Evolutionary conservation across 805 yeast genomes (phyloP), one percentile per base, ranked within the genome.

Genomic region (Candida khao-thaluensis): DNA sequence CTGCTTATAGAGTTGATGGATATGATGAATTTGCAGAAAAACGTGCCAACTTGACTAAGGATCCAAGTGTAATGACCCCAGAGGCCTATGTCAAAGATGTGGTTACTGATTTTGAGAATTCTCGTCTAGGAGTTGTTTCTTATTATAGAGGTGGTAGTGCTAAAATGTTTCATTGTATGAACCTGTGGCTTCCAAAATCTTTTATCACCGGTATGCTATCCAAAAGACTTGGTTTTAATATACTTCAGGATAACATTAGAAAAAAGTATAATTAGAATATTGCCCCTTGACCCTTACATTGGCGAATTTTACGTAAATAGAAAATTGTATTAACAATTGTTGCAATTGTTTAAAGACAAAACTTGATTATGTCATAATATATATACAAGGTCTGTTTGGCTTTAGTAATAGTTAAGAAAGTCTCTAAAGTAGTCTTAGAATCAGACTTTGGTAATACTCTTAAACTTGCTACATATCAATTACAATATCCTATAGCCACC

Each of bases 401-500:
- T 71, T 98, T 81, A 30, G 93, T 83, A 47, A 91, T 71, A 17
- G 91, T 78, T 8, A 91, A 81, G 56, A 93, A 71, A 46, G 86
- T 76, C 56, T 83, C 90, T 45, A 93, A 69, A 3, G 97, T 97
- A 42, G 85, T 79, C 53, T 95, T 74, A 8, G 96, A 86, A 54
- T 88, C 95, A 15, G 93, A 82, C 49, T 85, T 90, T 1, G 98
- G 99, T 30, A 93, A 70, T 3, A 66, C 68, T 44, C 87, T 66
- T 50, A 93, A 70, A 53, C 86, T 85, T 5, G 64, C 63, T 43
- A 89, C 68, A 0, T 98, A 98, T 40, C 74, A 76, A 34, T 74
- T 71, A 51, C 95, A 83, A 60, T 88, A 93, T 20, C 77, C 74
- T 43, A 81, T 74, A 1, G 98, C 98, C 65, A 93, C 99, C 99